These are phyloP conservation scores for Hibiscus mutabilis DNA, from an alignment of 345 rosid species.

Conservation along the genomic window DNA sequence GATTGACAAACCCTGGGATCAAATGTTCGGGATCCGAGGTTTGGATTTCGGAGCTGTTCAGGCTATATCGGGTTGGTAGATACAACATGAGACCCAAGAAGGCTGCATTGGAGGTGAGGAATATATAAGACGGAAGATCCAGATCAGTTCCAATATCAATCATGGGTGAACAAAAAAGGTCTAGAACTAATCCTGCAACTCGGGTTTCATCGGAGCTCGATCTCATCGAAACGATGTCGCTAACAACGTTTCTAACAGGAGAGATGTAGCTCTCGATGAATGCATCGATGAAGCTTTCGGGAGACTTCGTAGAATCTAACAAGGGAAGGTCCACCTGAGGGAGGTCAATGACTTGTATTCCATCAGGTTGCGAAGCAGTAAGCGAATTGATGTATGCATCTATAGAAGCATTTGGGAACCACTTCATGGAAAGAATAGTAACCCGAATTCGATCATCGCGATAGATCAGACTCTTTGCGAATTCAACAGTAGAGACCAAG, in stretches of 20 bases:
- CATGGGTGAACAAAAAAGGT: conserved; percentile 39
- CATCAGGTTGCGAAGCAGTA: conserved; percentile 15
- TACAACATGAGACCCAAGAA: conserved; percentile 31
- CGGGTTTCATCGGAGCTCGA: conserved; percentile 19
- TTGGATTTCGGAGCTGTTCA: conserved; percentile 9
- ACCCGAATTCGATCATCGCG: conserved; percentile 25
- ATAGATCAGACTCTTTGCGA: conserved; percentile 34
- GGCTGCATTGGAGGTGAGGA: conserved; percentile 25
- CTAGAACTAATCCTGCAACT: conserved; percentile 36
- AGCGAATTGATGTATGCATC: conserved; percentile 13
- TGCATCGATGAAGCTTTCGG: conserved; percentile 7
- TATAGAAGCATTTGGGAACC: not conserved
- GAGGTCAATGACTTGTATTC: conserved; percentile 27
- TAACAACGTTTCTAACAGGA: conserved; percentile 7
- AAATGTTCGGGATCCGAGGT: conserved; percentile 14
- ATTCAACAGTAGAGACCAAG: conserved; percentile 36
- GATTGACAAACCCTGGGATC: conserved; percentile 28
- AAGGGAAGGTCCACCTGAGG: conserved; percentile 26
- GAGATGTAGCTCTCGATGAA: conserved; percentile 13
- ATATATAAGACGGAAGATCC: conserved; percentile 44
- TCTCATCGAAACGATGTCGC: conserved; percentile 3
- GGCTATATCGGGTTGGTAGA: conserved; percentile 22
- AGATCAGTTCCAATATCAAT: conserved; percentile 34
- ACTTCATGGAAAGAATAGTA: conserved; percentile 24
- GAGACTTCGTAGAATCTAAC: conserved; percentile 10